Base-by-base conservation (phyloP, 768 basidiomycete genomes). In the Heimioporus sp. region DNA sequence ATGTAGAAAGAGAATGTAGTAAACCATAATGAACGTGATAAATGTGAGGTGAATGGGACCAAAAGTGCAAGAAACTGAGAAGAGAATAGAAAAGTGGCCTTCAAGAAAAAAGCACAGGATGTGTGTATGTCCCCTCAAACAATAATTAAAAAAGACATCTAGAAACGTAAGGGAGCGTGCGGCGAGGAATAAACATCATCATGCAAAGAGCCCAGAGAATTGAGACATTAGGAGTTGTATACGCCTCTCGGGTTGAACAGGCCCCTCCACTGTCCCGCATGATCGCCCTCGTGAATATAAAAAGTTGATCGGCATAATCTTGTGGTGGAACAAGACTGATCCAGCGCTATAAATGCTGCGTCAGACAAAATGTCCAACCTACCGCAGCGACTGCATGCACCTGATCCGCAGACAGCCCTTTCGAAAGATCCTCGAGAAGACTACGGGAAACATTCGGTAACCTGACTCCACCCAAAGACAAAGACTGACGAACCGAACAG, bases 341-440 rank as follows among this genome's bases (percentile, higher is more conserved):
- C 66, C 90, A 94, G 64, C 94, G 92, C 93, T 97, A 60, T 17
- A 44, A 19, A n/a, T n/a, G n/a, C 0, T 17, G 10, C 43, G 43
- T 54, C 17, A 21, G 30, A 30, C 42, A 46, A 32, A n/a, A 21
- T 3, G 17, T 24, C 24, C 21, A 31, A 10, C 31, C 13, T 20
- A 13, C 20, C 17, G 0, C 5, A 1, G n/a, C n/a, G n/a, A n/a
- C 11, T 4, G 10, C 11, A 83, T 92, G 66, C 61, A 97, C 95
- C 60, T 87, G 73, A 75, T 97, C 94, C 32, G 88, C 87, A 12
- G 78, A 79, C 60, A 97, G 68, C 24, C 93, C 91, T 73, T 97
- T 96, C 91, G 92, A 98, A 51, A 92, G 74, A 69, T 91, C 87
- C 70, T 99, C 97, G 17, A n/a, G n/a, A n/a, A n/a, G n/a, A n/a